These are phyloP conservation scores for Globisporangium viniferum DNA, from an alignment of 352 stramenopile genomes.

Conservation along the genomic window DNA sequence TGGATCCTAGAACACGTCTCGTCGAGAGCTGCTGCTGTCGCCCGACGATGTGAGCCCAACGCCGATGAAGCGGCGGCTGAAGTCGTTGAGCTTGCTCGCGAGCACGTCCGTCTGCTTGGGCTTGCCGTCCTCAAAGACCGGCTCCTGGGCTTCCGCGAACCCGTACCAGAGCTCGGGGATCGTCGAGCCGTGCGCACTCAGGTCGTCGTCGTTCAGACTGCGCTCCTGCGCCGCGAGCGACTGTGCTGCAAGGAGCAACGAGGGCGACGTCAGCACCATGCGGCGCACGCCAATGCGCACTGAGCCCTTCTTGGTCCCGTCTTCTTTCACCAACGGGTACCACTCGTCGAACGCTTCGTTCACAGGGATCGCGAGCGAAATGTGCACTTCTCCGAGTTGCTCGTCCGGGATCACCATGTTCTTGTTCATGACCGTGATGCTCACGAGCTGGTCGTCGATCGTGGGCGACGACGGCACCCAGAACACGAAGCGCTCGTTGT, in stretches of 20 bases:
- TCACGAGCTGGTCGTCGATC: constrained; percentile 41
- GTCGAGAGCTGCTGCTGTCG: constrained; percentile 23
- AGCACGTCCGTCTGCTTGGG: constrained; percentile 36
- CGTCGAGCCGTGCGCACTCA: constrained; percentile 35
- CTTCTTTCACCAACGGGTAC: constrained; percentile 60
- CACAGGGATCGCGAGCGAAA: constrained; percentile 58
- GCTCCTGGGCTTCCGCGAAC: constrained; percentile 40
- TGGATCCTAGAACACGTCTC: constrained; percentile 55
- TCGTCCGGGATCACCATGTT: constrained; percentile 38
- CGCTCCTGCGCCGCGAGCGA: constrained; percentile 33
- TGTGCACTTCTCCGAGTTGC: constrained; percentile 68
- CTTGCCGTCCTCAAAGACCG: constrained; percentile 19
- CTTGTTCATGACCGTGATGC: constrained; percentile 47
- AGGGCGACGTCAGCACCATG: constrained; percentile 50
- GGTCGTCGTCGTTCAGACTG: constrained; percentile 48
- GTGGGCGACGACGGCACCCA: constrained; percentile 49
- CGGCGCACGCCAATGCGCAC: constrained; percentile 50
- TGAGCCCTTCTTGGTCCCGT: constrained; percentile 52
- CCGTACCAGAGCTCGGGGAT: constrained; percentile 61
- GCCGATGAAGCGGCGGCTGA: constrained; percentile 55
- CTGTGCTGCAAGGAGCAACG: constrained; percentile 46
- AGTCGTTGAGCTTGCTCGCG: constrained; percentile 52
- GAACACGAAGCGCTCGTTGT: constrained; percentile 77
- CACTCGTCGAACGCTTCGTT: constrained; percentile 70
- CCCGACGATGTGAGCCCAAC: constrained; percentile 40